Conservation (phyloP, 208 protist genomes). For the Crithidia mellificae region DNA sequence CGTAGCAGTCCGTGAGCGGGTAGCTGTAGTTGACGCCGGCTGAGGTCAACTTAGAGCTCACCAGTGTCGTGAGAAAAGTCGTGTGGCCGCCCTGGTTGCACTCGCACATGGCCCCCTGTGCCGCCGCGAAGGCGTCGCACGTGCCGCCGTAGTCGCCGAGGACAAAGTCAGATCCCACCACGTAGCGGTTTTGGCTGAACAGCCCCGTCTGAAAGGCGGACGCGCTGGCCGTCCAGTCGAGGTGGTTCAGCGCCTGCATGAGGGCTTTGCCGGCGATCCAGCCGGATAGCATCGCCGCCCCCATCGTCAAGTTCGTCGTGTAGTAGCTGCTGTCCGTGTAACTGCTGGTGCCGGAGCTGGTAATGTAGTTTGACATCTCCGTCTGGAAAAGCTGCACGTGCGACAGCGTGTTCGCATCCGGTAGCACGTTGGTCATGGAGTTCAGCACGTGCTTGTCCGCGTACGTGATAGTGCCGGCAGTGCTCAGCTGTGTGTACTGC, state of each 20-base stretch:
- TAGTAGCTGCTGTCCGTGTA: constrained; percentile 27
- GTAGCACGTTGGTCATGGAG: constrained; percentile 30
- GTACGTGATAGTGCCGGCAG: background rate
- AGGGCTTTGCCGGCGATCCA: constrained; percentile 46
- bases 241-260: constrained; percentile 15
- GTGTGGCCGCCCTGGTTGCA: constrained; percentile 43
- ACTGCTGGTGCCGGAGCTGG: constrained; percentile 1
- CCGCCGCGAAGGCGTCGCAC: constrained; percentile 6
- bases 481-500: constrained; percentile 29
- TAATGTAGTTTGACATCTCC: constrained; percentile 47
- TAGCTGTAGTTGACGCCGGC: background rate
- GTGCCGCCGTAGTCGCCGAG: constrained; percentile 61
- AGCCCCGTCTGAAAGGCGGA: constrained; percentile 23
- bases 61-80: background rate
- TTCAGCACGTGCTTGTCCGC: background rate
- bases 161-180: constrained; percentile 53
- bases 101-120: constrained; percentile 35
- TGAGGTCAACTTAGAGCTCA: background rate
- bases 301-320: constrained; percentile 2
- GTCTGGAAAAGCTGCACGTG: constrained; percentile 41
- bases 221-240: constrained; percentile 11
- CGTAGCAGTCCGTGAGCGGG: constrained; percentile 11
- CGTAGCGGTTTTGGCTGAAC: constrained; percentile 56
- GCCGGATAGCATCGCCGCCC: constrained; percentile 43
- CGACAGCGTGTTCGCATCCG: constrained; percentile 21